phyloP scores from a whole-genome alignment of 2,329 filamentous ascomycete species.

The Aciculosporium take region DNA sequence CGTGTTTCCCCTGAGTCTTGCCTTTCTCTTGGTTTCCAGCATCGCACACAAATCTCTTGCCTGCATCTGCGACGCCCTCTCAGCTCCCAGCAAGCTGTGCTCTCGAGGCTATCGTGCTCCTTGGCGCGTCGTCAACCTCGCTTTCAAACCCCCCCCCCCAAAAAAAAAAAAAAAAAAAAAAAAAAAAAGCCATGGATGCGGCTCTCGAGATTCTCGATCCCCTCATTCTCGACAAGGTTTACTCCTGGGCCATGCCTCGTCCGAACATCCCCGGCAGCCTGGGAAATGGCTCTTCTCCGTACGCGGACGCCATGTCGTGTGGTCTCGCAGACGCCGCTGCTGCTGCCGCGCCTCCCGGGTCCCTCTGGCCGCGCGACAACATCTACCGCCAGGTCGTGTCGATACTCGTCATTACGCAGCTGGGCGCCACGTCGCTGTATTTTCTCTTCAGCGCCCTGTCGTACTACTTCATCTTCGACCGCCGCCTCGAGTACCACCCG shows the following conservation, averaged over 20 bases:
- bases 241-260: conserved; percentile 23
- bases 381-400: conserved; percentile 25
- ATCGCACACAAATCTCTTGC: no score
- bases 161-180: no score
- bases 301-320: conserved; percentile 4
- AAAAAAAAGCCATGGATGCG: no score
- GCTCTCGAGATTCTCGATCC: conserved; percentile 27
- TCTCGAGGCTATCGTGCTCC: no score
- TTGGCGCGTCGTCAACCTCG: no score
- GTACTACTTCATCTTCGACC: conserved; percentile 51
- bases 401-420: conserved; percentile 23
- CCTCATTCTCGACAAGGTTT: conserved; percentile 25
- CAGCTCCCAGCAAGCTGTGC: no score
- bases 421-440: conserved; percentile 34
- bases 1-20: no score
- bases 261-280: conserved; percentile 3
- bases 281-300: conserved; percentile 6
- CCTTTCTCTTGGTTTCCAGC: no score
- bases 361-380: conserved; percentile 25
- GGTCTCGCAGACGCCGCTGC: conserved; percentile 1
- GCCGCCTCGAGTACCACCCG: conserved; percentile 30
- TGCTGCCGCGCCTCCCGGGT: conserved; percentile 8
- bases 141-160: no score
- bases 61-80: no score
- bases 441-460: conserved; percentile 55